Percentiles rank a stretch among this genome's conserved stretches.
Evolutionary conservation across 768 basidiomycete species (phyloP).

Genomic region (Psilocybe tampanensis): DNA sequence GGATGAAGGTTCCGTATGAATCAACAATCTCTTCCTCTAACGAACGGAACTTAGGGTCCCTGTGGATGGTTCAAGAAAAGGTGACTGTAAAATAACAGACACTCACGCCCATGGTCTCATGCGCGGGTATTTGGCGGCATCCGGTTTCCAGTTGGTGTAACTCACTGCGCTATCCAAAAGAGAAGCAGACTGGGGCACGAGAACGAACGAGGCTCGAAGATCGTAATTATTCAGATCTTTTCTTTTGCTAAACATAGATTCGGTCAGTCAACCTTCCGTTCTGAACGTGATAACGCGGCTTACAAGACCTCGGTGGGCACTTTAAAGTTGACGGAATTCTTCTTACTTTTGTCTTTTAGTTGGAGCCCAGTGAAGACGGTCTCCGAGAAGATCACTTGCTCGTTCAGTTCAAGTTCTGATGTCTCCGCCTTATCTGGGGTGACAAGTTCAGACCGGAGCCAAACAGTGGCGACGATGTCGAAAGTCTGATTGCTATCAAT

Average conservation of each 20-base stretch:
- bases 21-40: conserved; percentile 32
- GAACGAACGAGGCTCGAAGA: conserved; percentile 37
- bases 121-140: conserved; percentile 23
- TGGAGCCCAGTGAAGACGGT: conserved; percentile 29
- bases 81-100: background rate
- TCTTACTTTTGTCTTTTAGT: conserved; percentile 26
- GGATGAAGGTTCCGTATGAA: conserved; percentile 34
- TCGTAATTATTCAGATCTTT: conserved; percentile 30
- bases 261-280: background rate
- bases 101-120: conserved; percentile 32
- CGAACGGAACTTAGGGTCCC: conserved; percentile 6
- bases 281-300: conserved; percentile 5
- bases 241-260: conserved; percentile 20
- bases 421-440: background rate
- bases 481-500: conserved; percentile 14
- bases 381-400: conserved; percentile 24
- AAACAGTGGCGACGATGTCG: conserved; percentile 21
- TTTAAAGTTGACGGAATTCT: conserved; percentile 24
- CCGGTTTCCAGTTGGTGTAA: conserved; percentile 34
- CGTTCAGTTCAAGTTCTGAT: background rate
- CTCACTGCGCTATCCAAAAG: conserved; percentile 27
- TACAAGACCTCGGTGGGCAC: conserved; percentile 35
- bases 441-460: conserved; percentile 9
- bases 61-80: background rate
- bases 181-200: conserved; percentile 35